Evolutionary conservation across 352 stramenopile genomes (phyloP).

Genomic region (Globisporangium uncinulatum): DNA sequence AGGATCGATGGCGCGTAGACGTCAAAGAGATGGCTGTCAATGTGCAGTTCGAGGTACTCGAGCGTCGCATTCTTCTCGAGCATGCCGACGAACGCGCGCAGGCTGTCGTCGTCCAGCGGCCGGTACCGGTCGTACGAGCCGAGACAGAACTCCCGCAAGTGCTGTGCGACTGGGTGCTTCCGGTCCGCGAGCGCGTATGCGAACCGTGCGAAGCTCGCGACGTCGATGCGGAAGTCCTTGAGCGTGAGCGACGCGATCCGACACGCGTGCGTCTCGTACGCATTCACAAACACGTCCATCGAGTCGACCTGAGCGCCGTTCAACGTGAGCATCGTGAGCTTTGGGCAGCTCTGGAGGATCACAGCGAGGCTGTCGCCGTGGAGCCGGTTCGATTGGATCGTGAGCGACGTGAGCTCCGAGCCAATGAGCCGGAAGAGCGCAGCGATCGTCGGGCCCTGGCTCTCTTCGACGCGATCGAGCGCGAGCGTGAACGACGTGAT

Average conservation of each 20-base stretch:
- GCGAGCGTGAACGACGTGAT: slow-evolving; percentile 20
- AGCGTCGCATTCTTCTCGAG: slow-evolving; percentile 6
- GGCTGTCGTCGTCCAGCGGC: slow-evolving; percentile 11
- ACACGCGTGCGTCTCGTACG: slow-evolving; percentile 10
- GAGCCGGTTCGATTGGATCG: slow-evolving; percentile 20
- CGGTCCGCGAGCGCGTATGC: slow-evolving; percentile 5
- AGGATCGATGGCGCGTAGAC: slow-evolving; percentile 10
- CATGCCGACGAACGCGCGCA: slow-evolving; percentile 9
- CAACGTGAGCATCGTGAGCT: slow-evolving; percentile 16
- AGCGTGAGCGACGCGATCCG: slow-evolving; percentile 11
- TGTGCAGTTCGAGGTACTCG: slow-evolving; percentile 13
- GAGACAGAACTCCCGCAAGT: slow-evolving; percentile 14
- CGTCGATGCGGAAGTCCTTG: slow-evolving; percentile 13
- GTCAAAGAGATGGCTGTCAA: slow-evolving; percentile 8
- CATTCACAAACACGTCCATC: slow-evolving; percentile 20
- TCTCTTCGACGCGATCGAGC: slow-evolving; percentile 16
- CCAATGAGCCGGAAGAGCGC: slow-evolving; percentile 21
- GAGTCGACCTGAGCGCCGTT: slow-evolving; percentile 23
- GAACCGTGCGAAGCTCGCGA: slow-evolving; percentile 7
- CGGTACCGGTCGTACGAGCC: slow-evolving; percentile 9
- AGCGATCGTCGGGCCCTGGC: slow-evolving; percentile 17
- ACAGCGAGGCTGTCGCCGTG: slow-evolving; percentile 16
- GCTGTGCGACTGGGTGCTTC: not conserved
- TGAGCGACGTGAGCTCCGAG: slow-evolving; percentile 16
- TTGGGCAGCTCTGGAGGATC: slow-evolving; percentile 22